Evolutionary conservation across 2,329 filamentous ascomycete species (phyloP).

Genomic region (Fusarium incarnatum): DNA sequence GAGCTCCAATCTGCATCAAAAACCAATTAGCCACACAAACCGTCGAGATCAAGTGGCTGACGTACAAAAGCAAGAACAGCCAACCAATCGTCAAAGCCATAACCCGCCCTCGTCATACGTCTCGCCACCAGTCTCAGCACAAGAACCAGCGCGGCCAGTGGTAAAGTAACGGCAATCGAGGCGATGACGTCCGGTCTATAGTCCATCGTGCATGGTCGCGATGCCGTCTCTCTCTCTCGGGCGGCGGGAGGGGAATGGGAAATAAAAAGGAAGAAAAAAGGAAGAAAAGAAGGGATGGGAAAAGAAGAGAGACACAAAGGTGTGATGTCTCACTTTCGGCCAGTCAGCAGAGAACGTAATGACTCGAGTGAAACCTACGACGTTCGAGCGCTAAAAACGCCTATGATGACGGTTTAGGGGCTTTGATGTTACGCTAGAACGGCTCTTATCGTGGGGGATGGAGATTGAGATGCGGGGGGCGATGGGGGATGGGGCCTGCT

Average conservation of each 20-base stretch:
- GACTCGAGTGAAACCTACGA: neutral
- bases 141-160: constrained; percentile 31
- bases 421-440: neutral
- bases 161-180: constrained; percentile 32
- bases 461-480: neutral
- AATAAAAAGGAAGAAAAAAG: constrained; percentile 5
- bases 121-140: constrained; percentile 32
- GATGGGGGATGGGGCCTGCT: neutral
- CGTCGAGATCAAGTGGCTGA: neutral
- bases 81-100: constrained; percentile 37
- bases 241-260: neutral
- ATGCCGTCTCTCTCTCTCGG: neutral
- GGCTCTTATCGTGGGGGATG: neutral
- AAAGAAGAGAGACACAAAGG: neutral
- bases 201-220: constrained; percentile 29
- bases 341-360: constrained; percentile 10
- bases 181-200: constrained; percentile 30
- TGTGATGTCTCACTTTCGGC: constrained; percentile 12
- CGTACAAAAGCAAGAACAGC: constrained; percentile 36
- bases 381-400: constrained; percentile 2
- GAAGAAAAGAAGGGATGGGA: neutral
- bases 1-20: constrained; percentile 2
- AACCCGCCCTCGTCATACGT: constrained; percentile 30
- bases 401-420: neutral
- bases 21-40: neutral